Base-by-base conservation (phyloP, 129 eudicot species). In the Lactuca saligna region DNA sequence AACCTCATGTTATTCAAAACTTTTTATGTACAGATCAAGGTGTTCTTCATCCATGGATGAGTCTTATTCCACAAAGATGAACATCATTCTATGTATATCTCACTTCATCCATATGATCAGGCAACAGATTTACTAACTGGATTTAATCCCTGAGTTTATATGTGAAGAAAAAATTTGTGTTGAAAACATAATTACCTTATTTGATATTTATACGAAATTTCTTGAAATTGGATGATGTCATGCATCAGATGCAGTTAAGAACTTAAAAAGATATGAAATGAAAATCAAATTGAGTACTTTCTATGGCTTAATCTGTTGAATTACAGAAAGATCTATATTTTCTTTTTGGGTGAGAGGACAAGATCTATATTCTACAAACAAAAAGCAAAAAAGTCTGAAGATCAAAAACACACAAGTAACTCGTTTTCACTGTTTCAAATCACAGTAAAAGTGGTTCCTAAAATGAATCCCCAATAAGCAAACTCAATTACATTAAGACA, bases 121-220 rank as follows among this genome's bases (percentile, higher is more conserved):
- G 29, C 32, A 74, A 16, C 72, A 65, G 58, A 44, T 65, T 61
- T 53, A 74, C 4, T 65, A 17, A 20, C 50, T 57, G 56, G 56
- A 44, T 20, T 20, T 8, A 17, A 56, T 6, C 32, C 49, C 2
- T 42, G 25, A 50, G 6, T 33, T 7, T 14, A 20, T 35, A 66
- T 11, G 49, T 42, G 49, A 42, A 42, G 7, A 42, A 42, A 42
- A 25, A 25, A 25, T 0, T 25, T 25, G 13, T 42, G 49, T 8
- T 3, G 2, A 42, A 42, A 8, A 8, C 64, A 5, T 9, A 41
- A 10, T 42, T 39, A 11, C 13, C 3, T 51, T 12, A 13, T 4
- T 13, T 25, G 29, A 51, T 53, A 51, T 20, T 38, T 38, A n/a
- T 69, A n/a, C 32, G 31, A 34, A 68, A 54, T 17, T 56, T 15